Base-by-base conservation (phyloP, 306 rosid genomes). In the Amphicarpaea edgeworthii region DNA sequence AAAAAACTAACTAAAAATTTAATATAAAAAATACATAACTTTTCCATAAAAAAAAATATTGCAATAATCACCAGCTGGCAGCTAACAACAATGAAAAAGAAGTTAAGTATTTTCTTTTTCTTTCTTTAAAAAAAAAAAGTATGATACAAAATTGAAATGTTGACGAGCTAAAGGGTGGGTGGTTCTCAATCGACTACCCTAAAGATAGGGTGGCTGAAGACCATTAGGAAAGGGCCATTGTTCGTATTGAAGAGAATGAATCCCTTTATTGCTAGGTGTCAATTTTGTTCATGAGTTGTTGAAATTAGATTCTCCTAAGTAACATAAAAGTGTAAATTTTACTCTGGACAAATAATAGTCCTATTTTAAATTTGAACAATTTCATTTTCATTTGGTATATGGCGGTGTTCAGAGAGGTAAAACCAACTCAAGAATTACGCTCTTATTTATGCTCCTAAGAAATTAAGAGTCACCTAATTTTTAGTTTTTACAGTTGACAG, bases 401-500 rank as follows among this genome's bases (percentile, higher is more conserved):
- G 40, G 38, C 19, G 0, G 7, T 19, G n/a, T 54, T 42, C 40
- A 20, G 30, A 66, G 38, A 42, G 72, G 17, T 43, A 66, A 28
- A 66, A 66, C 19, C 41, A 26, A 26, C 59, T 28, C 7, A n/a
- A 14, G 73, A 26, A 68, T 28, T 28, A 26, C 5, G 54, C 54
- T 43, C 23, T 41, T 24, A 67, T 67, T 43, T 14, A 46, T 8
- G 42, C 26, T 10, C 58, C 26, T 14, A 45, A 24, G 24, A 14
- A 24, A 45, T 46, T 46, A 17, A 24, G 40, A 21, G 24, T 26
- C 57, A 21, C 57, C 55, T 3, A 5, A 19, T 43, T 43, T 67
- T 67, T 24, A 5, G 34, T 43, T 43, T 67, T 67, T 24, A 68
- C 42, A 45, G 15, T 45, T 68, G 42, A 24, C 23, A 68, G 16